Evolutionary conservation across 805 yeast genomes (phyloP), one percentile per base, ranked within the genome.

Genomic region (Wickerhamiella cacticola): DNA sequence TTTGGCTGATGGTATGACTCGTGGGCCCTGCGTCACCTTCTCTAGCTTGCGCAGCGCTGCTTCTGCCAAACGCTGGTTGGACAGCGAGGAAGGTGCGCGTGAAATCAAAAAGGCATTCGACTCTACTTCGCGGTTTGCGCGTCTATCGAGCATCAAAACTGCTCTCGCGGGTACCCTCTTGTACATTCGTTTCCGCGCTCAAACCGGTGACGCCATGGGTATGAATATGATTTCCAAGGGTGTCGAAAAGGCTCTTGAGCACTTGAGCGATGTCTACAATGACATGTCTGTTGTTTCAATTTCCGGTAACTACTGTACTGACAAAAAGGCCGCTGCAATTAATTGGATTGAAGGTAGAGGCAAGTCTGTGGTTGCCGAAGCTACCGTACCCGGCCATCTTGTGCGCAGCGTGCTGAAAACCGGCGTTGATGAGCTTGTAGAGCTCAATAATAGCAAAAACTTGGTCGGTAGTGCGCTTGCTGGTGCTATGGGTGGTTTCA

Each of bases 271-370:
- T 58, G 88, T 81, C 58, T 92, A 89, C 78, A 79, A 77, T 21
- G 98, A 92, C 66, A 92, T 92, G 99, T 78, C 75, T 52, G 75
- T 92, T 51, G 79, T 92, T 44, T 84, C 96, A 2, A 82, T 92
- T 46, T 86, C 96, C 18, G 99, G 98, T 66, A 92, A 92, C 68
- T 92, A 85, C 71, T 92, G 99, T 71, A 85, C 87, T 25, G 99
- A 92, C 67, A 92, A 92, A 67, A 92, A 92, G 68, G 84, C 98
- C 7, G 96, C 97, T 19, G 96, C 98, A 15, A 82, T 92, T 56
- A 92, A 92, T 69, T 92, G 99, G 99, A 87, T 89, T 58, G 97
- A 92, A 67, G 99, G 99, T 45, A 82, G 99, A 68, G 99, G 99
- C 62, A 92, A 92, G 68, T 80, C 94, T 63, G 85, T 92, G 57